These are phyloP conservation scores for Colletotrichum cereale DNA, from an alignment of 2,329 filamentous ascomycete genomes.

Conservation along the genomic window DNA sequence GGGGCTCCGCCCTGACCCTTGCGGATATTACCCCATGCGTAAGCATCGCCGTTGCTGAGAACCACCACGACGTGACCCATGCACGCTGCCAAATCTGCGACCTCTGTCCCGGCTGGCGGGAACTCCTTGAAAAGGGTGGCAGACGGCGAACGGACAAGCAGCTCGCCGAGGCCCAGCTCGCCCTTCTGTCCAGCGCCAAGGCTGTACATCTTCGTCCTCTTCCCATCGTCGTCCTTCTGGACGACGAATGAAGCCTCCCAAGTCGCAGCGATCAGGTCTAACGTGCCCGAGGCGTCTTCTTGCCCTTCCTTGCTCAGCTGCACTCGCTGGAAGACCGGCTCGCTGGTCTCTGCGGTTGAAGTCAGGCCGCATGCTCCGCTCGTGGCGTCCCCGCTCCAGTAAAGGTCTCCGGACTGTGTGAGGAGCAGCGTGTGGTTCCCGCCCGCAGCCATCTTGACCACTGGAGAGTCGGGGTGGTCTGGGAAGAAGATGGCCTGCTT, in stretches of 20 bases:
- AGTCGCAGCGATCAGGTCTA: conserved; percentile 72
- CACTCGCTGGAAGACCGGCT: conserved; percentile 55
- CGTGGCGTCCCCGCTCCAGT: conserved; percentile 72
- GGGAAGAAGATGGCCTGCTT: conserved; percentile 70
- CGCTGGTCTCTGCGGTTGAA: conserved; percentile 44
- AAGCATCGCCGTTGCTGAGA: conserved; percentile 80
- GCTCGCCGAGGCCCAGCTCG: conserved; percentile 75
- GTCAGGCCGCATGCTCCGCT: conserved; percentile 67
- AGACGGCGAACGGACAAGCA: conserved; percentile 62
- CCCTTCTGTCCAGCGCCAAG: conserved; percentile 78
- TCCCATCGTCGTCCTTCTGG: conserved; percentile 56
- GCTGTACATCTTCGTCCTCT: conserved; percentile 66
- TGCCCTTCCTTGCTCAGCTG: conserved; percentile 50
- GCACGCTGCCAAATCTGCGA: conserved; percentile 77
- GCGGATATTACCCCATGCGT: conserved; percentile 89
- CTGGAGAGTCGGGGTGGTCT: conserved; percentile 49
- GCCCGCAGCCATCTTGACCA: conserved; percentile 68
- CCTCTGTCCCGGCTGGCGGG: conserved; percentile 68
- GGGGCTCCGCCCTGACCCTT: conserved; percentile 84
- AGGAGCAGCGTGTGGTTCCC: conserved; percentile 90
- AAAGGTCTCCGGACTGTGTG: conserved; percentile 69
- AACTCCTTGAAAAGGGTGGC: conserved; percentile 70
- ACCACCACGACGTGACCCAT: conserved; percentile 84
- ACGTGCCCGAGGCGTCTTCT: conserved; percentile 44
- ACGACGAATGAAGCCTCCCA: conserved; percentile 82